phyloP scores from a whole-genome alignment of 1,284 basidiomycete genomes.

The Fomitopsis schrenkii region DNA sequence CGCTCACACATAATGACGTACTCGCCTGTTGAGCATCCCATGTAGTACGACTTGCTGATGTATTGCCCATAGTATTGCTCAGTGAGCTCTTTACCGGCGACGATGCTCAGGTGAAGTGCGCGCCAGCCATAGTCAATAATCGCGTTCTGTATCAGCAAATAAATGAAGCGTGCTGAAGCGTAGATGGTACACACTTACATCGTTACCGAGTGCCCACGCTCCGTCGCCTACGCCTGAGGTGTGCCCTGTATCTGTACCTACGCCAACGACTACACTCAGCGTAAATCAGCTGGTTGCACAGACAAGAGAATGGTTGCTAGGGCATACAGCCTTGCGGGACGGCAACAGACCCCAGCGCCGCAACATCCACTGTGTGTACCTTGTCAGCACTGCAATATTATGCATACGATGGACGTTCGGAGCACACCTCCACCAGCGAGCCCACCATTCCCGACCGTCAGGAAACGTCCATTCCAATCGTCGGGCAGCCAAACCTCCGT shows the following conservation, averaged over 20 bases:
- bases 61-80: conserved; percentile 20
- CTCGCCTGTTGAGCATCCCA: conserved; percentile 27
- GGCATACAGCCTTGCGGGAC: conserved; percentile 22
- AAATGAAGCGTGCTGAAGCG: background rate
- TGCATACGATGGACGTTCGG: background rate
- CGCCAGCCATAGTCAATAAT: conserved; percentile 28
- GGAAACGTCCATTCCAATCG: conserved; percentile 24
- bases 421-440: conserved; percentile 23
- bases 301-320: background rate
- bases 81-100: conserved; percentile 24
- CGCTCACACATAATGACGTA: background rate
- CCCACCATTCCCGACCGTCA: conserved; percentile 26
- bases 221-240: conserved; percentile 13
- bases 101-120: conserved; percentile 24
- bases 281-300: background rate
- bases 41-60: conserved; percentile 24
- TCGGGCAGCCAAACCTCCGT: conserved; percentile 28
- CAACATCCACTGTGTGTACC: conserved; percentile 18
- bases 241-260: conserved; percentile 27
- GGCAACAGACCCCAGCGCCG: conserved; percentile 24
- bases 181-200: conserved; percentile 12
- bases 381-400: background rate
- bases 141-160: conserved; percentile 16
- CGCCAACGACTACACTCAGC: conserved; percentile 19
- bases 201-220: conserved; percentile 25